Conservation (phyloP, 352 stramenopile genomes). For the Pythium chondricola region DNA sequence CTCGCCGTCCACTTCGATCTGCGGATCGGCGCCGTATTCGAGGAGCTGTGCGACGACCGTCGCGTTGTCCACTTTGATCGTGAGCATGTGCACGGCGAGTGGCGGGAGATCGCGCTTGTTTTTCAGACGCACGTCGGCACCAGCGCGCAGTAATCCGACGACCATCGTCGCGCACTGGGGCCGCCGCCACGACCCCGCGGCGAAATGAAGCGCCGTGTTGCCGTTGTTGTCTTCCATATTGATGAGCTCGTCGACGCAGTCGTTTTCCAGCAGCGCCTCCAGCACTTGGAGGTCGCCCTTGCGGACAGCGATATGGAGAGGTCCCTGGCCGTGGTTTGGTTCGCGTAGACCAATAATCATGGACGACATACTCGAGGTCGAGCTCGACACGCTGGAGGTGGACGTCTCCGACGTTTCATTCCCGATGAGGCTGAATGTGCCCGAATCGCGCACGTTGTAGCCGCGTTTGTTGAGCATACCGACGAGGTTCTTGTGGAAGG, state of each 20-base stretch:
- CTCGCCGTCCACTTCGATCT: constrained; percentile 58
- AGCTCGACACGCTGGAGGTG: constrained; percentile 54
- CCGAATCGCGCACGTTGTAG: constrained; percentile 69
- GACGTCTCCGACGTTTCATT: constrained; percentile 52
- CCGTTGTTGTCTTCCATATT: constrained; percentile 70
- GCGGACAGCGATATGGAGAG: constrained; percentile 73
- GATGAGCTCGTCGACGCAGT: constrained; percentile 62
- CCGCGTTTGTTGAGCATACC: constrained; percentile 77
- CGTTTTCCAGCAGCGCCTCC: constrained; percentile 62
- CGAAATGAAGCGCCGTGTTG: constrained; percentile 80
- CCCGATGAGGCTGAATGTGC: constrained; percentile 22
- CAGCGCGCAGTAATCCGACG: constrained; percentile 37
- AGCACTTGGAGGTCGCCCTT: constrained; percentile 66
- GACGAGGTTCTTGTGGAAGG: constrained; percentile 65
- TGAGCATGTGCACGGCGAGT: constrained; percentile 75
- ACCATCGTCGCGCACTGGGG: constrained; percentile 40
- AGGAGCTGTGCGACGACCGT: constrained; percentile 58
- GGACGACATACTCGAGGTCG: constrained; percentile 53
- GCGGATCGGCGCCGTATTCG: constrained; percentile 42
- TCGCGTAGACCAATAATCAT: constrained; percentile 64
- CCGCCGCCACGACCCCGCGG: constrained; percentile 50
- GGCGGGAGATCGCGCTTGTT: constrained; percentile 69
- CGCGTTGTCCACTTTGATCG: constrained; percentile 68
- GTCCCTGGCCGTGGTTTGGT: constrained; percentile 66
- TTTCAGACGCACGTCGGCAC: constrained; percentile 34